These are phyloP conservation scores for Penicillium lagena DNA, from an alignment of 495 filamentous ascomycete genomes.

Conservation along the genomic window DNA sequence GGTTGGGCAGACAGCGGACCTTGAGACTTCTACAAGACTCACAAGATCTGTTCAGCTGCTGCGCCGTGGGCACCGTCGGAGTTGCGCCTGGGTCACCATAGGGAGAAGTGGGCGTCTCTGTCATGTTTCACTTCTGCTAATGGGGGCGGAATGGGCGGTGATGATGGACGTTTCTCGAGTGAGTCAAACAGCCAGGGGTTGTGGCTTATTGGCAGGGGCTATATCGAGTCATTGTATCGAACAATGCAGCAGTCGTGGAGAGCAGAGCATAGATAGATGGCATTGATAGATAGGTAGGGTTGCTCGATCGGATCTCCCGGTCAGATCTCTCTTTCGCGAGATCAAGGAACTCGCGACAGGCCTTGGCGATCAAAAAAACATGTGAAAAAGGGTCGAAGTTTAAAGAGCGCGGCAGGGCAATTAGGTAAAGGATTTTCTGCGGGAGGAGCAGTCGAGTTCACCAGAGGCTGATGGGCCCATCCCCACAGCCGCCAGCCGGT, in stretches of 20 bases:
- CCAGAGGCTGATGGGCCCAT: too few species aligned
- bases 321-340: too few species aligned
- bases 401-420: not conserved
- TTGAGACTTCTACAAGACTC: slow-evolving; percentile 81
- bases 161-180: too few species aligned
- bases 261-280: not conserved
- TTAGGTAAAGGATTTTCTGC: too few species aligned
- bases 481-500: slow-evolving; percentile 11
- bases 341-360: not conserved
- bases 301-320: too few species aligned
- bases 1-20: slow-evolving; percentile 74
- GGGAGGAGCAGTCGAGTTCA: too few species aligned
- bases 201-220: slow-evolving; percentile 3
- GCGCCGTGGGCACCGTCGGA: slow-evolving; percentile 14
- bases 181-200: too few species aligned
- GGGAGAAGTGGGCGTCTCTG: slow-evolving; percentile 21
- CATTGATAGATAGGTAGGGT: too few species aligned
- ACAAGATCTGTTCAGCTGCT: slow-evolving; percentile 61
- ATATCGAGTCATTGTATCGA: slow-evolving; percentile 16
- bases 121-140: slow-evolving; percentile 20
- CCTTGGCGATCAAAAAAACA: not conserved
- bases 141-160: too few species aligned
- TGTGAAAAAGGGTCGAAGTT: not conserved
- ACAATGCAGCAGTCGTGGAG: not conserved
- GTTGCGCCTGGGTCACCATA: slow-evolving; percentile 21